Conservation (phyloP, 768 basidiomycete genomes). For the Tulasnella sp. region DNA sequence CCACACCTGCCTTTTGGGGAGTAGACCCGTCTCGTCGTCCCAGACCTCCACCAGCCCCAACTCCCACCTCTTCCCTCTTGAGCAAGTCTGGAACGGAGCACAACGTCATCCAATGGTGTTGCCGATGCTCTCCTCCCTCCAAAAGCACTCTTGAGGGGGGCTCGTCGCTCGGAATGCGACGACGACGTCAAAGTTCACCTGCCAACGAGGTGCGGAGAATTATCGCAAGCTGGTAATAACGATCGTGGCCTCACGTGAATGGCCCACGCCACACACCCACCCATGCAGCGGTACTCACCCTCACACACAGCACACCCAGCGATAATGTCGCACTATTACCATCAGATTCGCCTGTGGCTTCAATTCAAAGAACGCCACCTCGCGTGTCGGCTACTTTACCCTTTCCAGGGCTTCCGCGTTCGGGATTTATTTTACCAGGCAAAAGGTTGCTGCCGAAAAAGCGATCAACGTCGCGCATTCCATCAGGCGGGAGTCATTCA, state of each 20-base stretch:
- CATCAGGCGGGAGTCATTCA: too few species aligned
- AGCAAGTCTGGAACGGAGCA: not conserved
- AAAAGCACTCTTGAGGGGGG: not conserved
- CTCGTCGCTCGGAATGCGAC: not conserved
- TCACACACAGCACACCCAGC: not conserved
- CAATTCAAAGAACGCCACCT: not conserved
- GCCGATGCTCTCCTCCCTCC: not conserved
- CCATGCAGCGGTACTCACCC: not conserved
- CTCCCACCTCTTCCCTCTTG: not conserved
- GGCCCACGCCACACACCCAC: conserved; percentile 1
- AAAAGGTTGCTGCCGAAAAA: not conserved
- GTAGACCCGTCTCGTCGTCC: not conserved
- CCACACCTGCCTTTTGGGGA: not conserved
- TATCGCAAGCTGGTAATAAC: not conserved
- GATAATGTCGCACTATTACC: not conserved
- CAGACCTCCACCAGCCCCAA: not conserved
- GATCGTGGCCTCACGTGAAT: not conserved
- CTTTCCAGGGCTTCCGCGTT: not conserved
- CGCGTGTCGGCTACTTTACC: not conserved
- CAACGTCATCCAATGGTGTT: too few species aligned
- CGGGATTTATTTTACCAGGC: not conserved
- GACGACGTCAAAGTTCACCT: not conserved
- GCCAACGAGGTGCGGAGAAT: not conserved
- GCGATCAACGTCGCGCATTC: not conserved
- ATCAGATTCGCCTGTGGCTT: not conserved